Percentiles rank a stretch among this genome's conserved stretches.
These are phyloP conservation scores for Arachis hypogaea DNA, from an alignment of 306 rosid species.

Conservation along the genomic window DNA sequence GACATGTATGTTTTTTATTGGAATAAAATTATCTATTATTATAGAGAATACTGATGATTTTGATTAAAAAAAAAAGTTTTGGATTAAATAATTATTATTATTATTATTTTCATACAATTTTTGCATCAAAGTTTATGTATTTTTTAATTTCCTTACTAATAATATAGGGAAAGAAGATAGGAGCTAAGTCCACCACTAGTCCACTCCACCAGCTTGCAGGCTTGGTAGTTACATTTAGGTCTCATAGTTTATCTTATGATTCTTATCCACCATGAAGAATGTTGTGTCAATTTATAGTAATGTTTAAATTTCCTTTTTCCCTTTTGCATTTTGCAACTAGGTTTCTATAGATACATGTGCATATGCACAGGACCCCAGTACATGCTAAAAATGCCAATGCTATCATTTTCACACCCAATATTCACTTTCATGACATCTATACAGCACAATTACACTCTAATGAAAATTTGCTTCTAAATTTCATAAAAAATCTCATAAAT, in stretches of 20 bases:
- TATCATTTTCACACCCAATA: slow-evolving; percentile 45
- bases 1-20: too few species aligned
- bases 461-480: slow-evolving; percentile 6
- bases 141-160: slow-evolving; percentile 19
- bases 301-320: neutral
- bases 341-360: slow-evolving; percentile 30
- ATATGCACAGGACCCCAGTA: slow-evolving; percentile 47
- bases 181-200: slow-evolving; percentile 23
- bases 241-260: slow-evolving; percentile 2
- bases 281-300: slow-evolving; percentile 34
- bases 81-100: too few species aligned
- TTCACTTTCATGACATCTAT: slow-evolving; percentile 30
- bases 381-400: slow-evolving; percentile 40
- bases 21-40: too few species aligned
- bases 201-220: slow-evolving; percentile 16
- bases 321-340: slow-evolving; percentile 34
- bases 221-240: slow-evolving; percentile 34
- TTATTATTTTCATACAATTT: slow-evolving; percentile 3
- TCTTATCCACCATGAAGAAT: slow-evolving; percentile 29
- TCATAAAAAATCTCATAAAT: slow-evolving; percentile 28
- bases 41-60: too few species aligned
- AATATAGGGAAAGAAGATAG: slow-evolving; percentile 21
- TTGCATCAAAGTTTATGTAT: neutral
- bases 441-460: slow-evolving; percentile 29
- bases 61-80: too few species aligned